These are phyloP conservation scores for Cystofilobasidium macerans DNA, from an alignment of 768 basidiomycete genomes.

Conservation along the genomic window DNA sequence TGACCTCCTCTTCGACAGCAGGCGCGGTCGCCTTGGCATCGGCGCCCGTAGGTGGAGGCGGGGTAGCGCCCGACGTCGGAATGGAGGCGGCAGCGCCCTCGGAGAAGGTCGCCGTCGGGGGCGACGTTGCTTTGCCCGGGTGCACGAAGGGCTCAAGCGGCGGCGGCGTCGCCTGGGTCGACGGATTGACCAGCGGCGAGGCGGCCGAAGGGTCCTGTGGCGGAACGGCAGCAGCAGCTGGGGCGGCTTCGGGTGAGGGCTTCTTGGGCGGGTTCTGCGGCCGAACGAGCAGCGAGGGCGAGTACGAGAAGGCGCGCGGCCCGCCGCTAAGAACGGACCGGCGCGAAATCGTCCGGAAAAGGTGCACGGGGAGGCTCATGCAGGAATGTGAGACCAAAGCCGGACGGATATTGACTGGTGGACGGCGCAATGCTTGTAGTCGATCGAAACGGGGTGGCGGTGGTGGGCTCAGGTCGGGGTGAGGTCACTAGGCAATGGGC, in stretches of 20 bases:
- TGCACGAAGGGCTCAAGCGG: background rate
- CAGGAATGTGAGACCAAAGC: too few relatives aligned
- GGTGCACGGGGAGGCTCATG: slow-evolving; percentile 2
- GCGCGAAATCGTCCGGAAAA: background rate
- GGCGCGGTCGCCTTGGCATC: background rate
- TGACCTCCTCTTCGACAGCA: slow-evolving; percentile 8
- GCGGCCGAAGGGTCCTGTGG: background rate
- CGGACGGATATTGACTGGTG: too few relatives aligned
- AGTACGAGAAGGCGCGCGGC: background rate
- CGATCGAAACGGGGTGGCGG: too few relatives aligned
- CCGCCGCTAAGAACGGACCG: background rate
- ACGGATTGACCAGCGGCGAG: background rate
- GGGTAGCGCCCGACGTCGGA: background rate
- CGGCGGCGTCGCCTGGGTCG: background rate
- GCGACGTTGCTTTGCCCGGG: background rate
- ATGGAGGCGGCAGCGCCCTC: slow-evolving; percentile 5
- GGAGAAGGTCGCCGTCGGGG: slow-evolving; percentile 10
- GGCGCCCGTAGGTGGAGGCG: background rate
- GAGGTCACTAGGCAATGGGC: too few relatives aligned
- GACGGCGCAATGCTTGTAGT: too few relatives aligned
- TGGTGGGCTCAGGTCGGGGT: too few relatives aligned
- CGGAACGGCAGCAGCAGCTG: background rate
- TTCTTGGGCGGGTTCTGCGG: slow-evolving; percentile 1
- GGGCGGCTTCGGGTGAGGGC: background rate
- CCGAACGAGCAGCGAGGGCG: slow-evolving; percentile 6